Evolutionary conservation across 805 yeast species (phyloP).

Genomic region (Saturnispora ahearnii): DNA sequence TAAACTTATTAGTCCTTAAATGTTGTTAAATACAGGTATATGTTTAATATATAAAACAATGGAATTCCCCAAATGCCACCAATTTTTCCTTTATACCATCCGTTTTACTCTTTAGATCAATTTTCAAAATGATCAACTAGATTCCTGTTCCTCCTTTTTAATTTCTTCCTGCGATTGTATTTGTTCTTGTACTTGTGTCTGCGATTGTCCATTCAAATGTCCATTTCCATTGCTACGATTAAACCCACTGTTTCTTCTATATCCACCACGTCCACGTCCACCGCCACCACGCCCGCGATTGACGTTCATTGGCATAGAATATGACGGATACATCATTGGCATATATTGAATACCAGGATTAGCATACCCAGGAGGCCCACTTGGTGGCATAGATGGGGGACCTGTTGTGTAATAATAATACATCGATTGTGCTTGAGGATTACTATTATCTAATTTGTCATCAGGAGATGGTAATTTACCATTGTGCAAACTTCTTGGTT

Average conservation of each 20-base stretch:
- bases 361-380: not conserved
- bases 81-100: not conserved
- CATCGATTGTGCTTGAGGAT: constrained; percentile 1
- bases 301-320: not conserved
- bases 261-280: not conserved
- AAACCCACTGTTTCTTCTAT: constrained; percentile 1
- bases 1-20: too few species aligned
- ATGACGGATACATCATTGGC: constrained; percentile 1
- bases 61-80: not conserved
- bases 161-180: not conserved
- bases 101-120: not conserved
- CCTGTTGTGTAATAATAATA: not conserved
- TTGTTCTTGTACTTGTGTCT: not conserved
- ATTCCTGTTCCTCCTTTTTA: not conserved
- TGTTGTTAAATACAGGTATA: too few species aligned
- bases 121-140: not conserved
- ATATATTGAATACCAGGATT: not conserved
- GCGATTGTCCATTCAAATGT: not conserved
- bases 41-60: not conserved
- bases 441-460: not conserved
- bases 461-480: not conserved
- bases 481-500: not conserved
- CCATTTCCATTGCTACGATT: constrained; percentile 10
- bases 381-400: not conserved
- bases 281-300: not conserved